Conservation (phyloP, 345 rosid species). For the Eucalyptus regnans region DNA sequence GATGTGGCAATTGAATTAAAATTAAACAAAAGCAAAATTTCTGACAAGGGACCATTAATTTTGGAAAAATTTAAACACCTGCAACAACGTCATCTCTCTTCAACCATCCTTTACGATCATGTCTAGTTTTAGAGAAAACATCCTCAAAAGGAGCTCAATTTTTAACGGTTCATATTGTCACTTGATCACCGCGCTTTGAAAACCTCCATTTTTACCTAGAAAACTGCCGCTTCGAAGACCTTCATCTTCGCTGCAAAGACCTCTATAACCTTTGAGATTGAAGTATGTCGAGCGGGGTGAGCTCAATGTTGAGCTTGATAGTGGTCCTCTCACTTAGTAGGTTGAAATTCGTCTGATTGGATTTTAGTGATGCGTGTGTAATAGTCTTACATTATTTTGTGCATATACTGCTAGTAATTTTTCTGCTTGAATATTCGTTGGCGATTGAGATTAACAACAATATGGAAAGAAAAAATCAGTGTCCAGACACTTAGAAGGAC, state of each 20-base stretch:
- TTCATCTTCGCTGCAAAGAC: background rate
- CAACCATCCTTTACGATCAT: background rate
- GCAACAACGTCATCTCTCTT: background rate
- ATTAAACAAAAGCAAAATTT: background rate
- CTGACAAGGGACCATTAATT: background rate
- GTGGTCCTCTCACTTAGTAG: slow-evolving; percentile 76
- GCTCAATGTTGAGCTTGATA: slow-evolving; percentile 77
- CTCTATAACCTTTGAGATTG: slow-evolving; percentile 40
- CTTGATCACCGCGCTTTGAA: background rate
- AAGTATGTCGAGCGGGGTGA: slow-evolving; percentile 81
- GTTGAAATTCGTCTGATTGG: background rate
- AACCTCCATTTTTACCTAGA: background rate
- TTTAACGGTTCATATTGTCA: background rate
- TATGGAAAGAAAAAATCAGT: background rate
- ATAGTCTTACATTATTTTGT: background rate
- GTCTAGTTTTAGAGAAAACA: background rate
- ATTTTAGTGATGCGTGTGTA: background rate
- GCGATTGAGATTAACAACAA: background rate
- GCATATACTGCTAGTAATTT: background rate
- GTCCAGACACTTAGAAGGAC: background rate
- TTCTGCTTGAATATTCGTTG: background rate
- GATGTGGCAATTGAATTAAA: no score
- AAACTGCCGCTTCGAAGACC: background rate
- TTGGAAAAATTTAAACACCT: background rate
- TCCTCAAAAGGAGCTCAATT: background rate